phyloP scores from a whole-genome alignment of 208 protist genomes.

The Leishmania amazonensis region DNA sequence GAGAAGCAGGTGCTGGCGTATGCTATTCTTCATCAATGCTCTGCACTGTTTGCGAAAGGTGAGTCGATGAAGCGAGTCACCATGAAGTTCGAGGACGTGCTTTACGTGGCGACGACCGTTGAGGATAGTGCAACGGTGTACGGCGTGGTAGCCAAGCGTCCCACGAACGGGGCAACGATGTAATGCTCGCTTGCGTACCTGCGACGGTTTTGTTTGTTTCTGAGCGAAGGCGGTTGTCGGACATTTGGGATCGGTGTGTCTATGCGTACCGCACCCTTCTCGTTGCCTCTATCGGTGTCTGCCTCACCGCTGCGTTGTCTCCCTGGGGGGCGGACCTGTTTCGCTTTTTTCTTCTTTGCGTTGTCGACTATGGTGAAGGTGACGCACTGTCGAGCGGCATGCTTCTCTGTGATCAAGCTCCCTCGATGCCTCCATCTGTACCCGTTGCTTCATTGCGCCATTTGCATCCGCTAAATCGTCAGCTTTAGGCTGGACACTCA shows the following conservation, averaged over 20 bases:
- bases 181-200: background rate
- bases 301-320: background rate
- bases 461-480: background rate
- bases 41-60: slow-evolving; percentile 41
- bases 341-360: background rate
- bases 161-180: slow-evolving; percentile 27
- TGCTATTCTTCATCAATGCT: slow-evolving; percentile 74
- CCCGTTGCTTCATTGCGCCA: background rate
- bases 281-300: background rate
- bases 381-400: background rate
- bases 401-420: background rate
- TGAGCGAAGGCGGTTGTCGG: background rate
- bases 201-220: background rate
- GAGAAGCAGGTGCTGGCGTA: slow-evolving; percentile 75
- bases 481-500: background rate
- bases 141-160: slow-evolving; percentile 71
- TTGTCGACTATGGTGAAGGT: background rate
- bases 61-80: slow-evolving; percentile 76
- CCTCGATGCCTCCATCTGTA: background rate
- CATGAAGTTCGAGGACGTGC: slow-evolving; percentile 76
- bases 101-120: slow-evolving; percentile 76
- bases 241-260: no score
- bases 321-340: no score
- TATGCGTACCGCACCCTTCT: no score
- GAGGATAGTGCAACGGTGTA: slow-evolving; percentile 42